These are phyloP conservation scores for Globisporangium cylindrosporum DNA, from an alignment of 352 stramenopile genomes.

Conservation along the genomic window DNA sequence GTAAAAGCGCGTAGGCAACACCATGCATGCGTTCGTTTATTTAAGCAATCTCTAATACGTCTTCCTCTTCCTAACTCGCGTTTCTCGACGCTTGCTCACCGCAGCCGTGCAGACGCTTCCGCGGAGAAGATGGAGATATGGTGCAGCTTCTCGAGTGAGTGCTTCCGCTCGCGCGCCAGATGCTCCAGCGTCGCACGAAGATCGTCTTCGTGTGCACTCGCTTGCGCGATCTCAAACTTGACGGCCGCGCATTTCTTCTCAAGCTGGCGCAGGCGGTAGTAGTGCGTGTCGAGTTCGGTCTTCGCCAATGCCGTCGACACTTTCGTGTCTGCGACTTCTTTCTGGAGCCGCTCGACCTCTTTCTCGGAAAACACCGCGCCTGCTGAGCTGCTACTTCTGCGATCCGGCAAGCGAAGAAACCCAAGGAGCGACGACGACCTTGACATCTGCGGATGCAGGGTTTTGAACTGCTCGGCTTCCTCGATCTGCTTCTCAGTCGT, in stretches of 20 bases:
- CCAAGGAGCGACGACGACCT: constrained; percentile 22
- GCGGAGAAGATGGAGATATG: constrained; percentile 58
- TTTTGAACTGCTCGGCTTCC: constrained; percentile 56
- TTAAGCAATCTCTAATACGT: background rate
- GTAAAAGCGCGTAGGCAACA: background rate
- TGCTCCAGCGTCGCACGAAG: constrained; percentile 54
- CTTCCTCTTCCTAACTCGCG: background rate
- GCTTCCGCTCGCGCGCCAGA: constrained; percentile 36
- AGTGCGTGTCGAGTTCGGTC: constrained; percentile 55
- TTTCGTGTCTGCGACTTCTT: constrained; percentile 66
- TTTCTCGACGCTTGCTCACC: background rate
- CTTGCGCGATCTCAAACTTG: constrained; percentile 67
- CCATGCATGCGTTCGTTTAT: background rate
- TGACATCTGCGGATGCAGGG: constrained; percentile 24
- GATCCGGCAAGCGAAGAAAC: constrained; percentile 20
- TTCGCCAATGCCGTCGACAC: constrained; percentile 53
- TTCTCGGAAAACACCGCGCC: constrained; percentile 32
- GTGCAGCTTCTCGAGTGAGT: constrained; percentile 50
- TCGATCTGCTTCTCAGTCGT: constrained; percentile 65
- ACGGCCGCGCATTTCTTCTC: constrained; percentile 55
- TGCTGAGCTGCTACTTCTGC: constrained; percentile 16
- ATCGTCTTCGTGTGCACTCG: constrained; percentile 61
- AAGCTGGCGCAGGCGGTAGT: constrained; percentile 53
- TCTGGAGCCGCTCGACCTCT: constrained; percentile 60
- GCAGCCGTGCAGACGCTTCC: constrained; percentile 11